A percentile compares a stretch with the other conserved stretches of the same genome.
Evolutionary conservation across 805 yeast species (phyloP).

Genomic region (Saccharomycopsis microspora): DNA sequence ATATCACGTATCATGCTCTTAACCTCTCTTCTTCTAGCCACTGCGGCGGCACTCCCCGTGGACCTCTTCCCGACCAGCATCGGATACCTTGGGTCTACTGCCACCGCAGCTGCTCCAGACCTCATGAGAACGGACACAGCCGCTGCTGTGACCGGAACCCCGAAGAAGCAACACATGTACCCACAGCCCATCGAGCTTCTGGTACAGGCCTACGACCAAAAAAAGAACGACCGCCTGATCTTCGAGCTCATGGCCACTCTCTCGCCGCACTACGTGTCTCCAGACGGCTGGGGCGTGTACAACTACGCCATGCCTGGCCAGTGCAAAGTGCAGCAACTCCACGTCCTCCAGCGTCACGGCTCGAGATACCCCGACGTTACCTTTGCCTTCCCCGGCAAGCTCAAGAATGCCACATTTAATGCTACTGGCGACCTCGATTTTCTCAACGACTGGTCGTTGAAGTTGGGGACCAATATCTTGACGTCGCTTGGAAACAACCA

Average conservation of each 20-base stretch:
- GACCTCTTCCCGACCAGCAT: conserved; percentile 13
- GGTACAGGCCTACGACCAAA: conserved; percentile 16
- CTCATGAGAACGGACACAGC: conserved; percentile 12
- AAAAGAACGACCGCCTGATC: conserved; percentile 14
- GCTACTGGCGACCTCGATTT: conserved; percentile 40
- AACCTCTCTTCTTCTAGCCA: not conserved
- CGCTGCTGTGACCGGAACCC: conserved; percentile 15
- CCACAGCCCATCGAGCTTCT: conserved; percentile 18
- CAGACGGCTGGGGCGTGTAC: conserved; percentile 18
- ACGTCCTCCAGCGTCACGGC: conserved; percentile 65
- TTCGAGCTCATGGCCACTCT: conserved; percentile 16
- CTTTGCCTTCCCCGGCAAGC: conserved; percentile 21
- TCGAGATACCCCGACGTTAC: conserved; percentile 55
- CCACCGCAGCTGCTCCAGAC: conserved; percentile 15
- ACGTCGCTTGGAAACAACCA: conserved; percentile 18
- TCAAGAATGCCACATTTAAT: conserved; percentile 24
- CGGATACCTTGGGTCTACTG: conserved; percentile 11
- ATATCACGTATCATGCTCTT: no score
- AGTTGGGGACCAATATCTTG: conserved; percentile 14
- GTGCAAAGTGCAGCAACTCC: conserved; percentile 55
- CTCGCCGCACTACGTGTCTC: conserved; percentile 17
- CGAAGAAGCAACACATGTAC: conserved; percentile 5
- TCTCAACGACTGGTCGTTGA: conserved; percentile 30
- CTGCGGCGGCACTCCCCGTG: conserved; percentile 9
- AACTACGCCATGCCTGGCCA: conserved; percentile 21